These are phyloP conservation scores for Cryptosporidium canis DNA, from an alignment of 169 alveolate species.

Conservation along the genomic window DNA sequence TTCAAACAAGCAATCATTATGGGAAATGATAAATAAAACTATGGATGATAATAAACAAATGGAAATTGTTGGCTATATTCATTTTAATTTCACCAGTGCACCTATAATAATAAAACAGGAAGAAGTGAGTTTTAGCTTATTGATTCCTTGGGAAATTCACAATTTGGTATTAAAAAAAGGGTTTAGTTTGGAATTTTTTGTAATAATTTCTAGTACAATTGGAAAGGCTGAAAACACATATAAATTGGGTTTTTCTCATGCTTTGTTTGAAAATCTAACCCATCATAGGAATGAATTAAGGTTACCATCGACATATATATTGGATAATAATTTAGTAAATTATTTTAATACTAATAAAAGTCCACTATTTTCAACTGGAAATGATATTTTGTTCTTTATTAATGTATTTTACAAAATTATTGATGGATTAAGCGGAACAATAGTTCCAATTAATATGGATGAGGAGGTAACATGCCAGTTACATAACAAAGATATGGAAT, in stretches of 20 bases:
- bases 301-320: conserved; percentile 6
- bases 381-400: not conserved
- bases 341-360: not conserved
- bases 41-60: not conserved
- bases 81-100: not conserved
- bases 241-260: not conserved
- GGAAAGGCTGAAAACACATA: not conserved
- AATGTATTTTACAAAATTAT: not conserved
- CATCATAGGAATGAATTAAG: not conserved
- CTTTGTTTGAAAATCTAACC: conserved; percentile 25
- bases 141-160: conserved; percentile 36
- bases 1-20: conserved; percentile 1
- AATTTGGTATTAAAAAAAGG: conserved; percentile 3
- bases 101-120: not conserved
- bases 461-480: not conserved
- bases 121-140: not conserved
- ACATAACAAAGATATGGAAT: not conserved
- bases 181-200: conserved; percentile 1
- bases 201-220: not conserved
- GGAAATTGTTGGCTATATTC: conserved; percentile 24
- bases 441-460: not conserved
- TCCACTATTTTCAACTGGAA: not conserved
- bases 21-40: not conserved
- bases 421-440: not conserved
- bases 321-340: not conserved